Evolutionary conservation across 1,139 yeast species (phyloP), one percentile per base, ranked within the genome.

Genomic region (Scheffersomyces quercinus): DNA sequence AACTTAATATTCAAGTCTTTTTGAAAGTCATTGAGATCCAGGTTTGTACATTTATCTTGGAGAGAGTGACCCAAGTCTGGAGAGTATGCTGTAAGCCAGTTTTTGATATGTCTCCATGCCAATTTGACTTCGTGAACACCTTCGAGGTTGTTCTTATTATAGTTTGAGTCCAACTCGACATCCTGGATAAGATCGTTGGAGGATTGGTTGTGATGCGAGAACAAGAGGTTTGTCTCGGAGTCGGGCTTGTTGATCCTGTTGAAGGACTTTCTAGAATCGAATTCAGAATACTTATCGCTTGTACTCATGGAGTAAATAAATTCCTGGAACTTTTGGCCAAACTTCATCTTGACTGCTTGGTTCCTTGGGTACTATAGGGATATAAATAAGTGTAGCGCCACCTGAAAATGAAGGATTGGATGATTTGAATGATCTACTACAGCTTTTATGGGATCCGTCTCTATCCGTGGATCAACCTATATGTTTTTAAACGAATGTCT

Each of bases 91-190:
- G 65, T 58, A 5, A 83, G 64, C 88, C 88, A 83, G 31, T 75
- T 68, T 49, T 81, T 82, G 40, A 84, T 81, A 53, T 82, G 86
- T 54, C 85, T 73, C 90, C 90, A 84, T 0, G 88, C 88, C 35
- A 82, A 67, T 32, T 79, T 67, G 1, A 77, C 75, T 54, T 83
- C 88, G 49, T 83, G 81, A 9, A 82, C 82, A 7, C 89, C 89
- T 36, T 75, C 81, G 9, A 48, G 46, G 48, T 41, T 54, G 31
- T 35, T 32, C 34, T 45, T 41, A 29, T 37, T 44, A 12, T 39
- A 43, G 2, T 48, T 41, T 4, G 42, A 40, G 14, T 44, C 53
- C 13, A 36, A 12, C 7, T 28, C 40, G 38, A 37, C 42, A 11
- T 49, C 50, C 8, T 40, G 35, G 29, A 53, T 47, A 36, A 51